Evolutionary conservation across 2,329 filamentous ascomycete genomes (phyloP), one percentile per base, ranked within the genome.

Genomic region (Claviceps sp.): DNA sequence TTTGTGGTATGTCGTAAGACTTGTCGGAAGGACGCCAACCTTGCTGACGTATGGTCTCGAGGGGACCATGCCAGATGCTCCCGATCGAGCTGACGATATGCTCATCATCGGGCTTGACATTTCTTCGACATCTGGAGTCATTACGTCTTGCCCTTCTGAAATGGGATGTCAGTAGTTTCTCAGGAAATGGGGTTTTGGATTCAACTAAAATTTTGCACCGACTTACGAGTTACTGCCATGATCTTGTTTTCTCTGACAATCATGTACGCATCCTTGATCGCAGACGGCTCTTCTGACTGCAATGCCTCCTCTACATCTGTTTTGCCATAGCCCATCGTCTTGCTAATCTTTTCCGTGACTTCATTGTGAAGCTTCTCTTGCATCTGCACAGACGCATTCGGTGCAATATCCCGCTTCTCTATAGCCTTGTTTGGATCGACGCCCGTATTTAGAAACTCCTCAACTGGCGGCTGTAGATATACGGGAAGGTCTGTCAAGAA

Each of bases 261-360:
- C 70, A 96, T 84, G 71, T 97, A 98, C 1, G 93, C 93, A 69
- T 98, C 93, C 71, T 98, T 98, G 74, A 98, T 96, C 11, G 93
- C 90, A 54, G 90, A 97, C 13, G 93, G 93, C 66, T 98, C 93
- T 50, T 93, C 83, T 52, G 89, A 89, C 62, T 86, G 85, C 56
- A 98, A 73, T 22, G 93, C 91, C 67, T 97, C 93, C 64, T 96
- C 87, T 50, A 98, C 91, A 72, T 98, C 93, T 55, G 85, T 85
- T 65, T 88, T 91, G 38, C 86, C 89, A 65, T 98, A 98, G 54
- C 93, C 93, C 90, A 98, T 97, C 1, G 89, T 96, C 71, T 91
- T 93, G 62, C 91, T 93, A 50, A 98, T 85, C 73, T 97, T 97
- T 54, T 90, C 86, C 5, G 95, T 91, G 3, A 97, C 91, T 58